Evolutionary conservation across 139 green algal genomes (phyloP).

Genomic region (Diplosphaera chodatii): DNA sequence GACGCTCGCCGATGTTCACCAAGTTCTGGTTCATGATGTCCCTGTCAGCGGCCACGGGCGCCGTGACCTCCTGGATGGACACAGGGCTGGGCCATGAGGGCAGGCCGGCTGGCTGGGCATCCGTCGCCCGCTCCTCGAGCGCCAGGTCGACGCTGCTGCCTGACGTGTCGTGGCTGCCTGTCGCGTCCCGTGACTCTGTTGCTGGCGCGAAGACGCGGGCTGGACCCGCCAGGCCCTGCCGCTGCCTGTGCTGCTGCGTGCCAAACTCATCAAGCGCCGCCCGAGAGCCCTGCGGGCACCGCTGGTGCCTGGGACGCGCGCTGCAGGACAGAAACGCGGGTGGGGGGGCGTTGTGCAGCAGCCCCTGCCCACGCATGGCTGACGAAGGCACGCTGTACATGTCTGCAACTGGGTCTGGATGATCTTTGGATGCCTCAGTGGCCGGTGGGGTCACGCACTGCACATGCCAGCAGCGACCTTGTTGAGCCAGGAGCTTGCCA

Average conservation of each 20-base stretch:
- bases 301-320: neutral
- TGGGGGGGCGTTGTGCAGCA: neutral
- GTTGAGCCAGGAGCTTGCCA: too few species aligned
- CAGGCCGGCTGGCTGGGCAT: neutral
- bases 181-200: neutral
- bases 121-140: neutral
- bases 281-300: neutral
- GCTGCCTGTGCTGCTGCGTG: neutral
- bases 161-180: neutral
- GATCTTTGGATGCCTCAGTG: too few species aligned
- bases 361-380: neutral
- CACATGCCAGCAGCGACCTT: too few species aligned
- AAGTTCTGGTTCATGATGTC: slow-evolving; percentile 77
- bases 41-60: slow-evolving; percentile 74
- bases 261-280: neutral
- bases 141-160: neutral
- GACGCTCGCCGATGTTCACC: slow-evolving; percentile 78
- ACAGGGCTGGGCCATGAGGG: slow-evolving; percentile 1
- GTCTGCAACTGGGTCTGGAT: too few species aligned
- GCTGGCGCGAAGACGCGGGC: neutral
- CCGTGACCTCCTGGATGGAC: slow-evolving; percentile 34
- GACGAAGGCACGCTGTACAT: neutral
- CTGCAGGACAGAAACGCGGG: neutral
- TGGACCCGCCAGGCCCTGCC: neutral
- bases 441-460: too few species aligned